Base-by-base conservation (phyloP, 2,329 filamentous ascomycete genomes). In the Fusarium chuoi region DNA sequence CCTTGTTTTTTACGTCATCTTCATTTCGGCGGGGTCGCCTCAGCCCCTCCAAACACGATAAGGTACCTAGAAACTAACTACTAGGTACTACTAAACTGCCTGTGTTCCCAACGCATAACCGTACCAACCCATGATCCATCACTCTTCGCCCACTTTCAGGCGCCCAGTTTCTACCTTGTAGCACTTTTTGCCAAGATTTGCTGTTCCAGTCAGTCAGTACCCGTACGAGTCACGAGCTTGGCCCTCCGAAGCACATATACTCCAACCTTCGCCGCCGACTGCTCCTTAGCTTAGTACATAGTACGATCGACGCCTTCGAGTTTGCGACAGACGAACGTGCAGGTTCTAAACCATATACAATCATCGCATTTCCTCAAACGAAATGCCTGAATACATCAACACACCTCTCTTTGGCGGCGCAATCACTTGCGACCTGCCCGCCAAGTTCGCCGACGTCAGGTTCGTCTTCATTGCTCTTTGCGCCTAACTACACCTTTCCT, bases 331-430 rank as follows among this genome's bases (percentile, higher is more conserved):
- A 61, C 63, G 46, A 41, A 42, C 33, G 20, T 35, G 22, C 41
- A 56, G 41, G 41, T 35, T 33, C 44, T 30, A 5, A 36, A 24
- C 42, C 18, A 62, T 8, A 45, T 39, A 10, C 11, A 28, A 28
- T 20, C 48, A 30, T 39, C 46, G 35, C 30, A 33, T 30, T 52
- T 24, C 18, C 60, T 55, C 35, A 13, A 46, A 12, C 68, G 81
- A 56, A 62, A 90, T 88, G 87, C 83, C 89, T 74, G 81, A 83
- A 35, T 94, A 88, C 82, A 85, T 84, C 70, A 85, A 79, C 76
- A 90, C 87, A 54, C 85, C 88, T 62, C 89, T 95, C 52, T 95
- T 91, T 80, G 93, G 93, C 80, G 92, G 92, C 80, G 92, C 93
- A 69, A 89, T 95, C 71, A 86, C 88, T 74, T 89, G 87, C 78